Percentiles rank a stretch among this genome's conserved stretches.
Evolutionary conservation across 192 early-diverging fungal species (phyloP).

Genomic region (Allomyces javanicus): DNA sequence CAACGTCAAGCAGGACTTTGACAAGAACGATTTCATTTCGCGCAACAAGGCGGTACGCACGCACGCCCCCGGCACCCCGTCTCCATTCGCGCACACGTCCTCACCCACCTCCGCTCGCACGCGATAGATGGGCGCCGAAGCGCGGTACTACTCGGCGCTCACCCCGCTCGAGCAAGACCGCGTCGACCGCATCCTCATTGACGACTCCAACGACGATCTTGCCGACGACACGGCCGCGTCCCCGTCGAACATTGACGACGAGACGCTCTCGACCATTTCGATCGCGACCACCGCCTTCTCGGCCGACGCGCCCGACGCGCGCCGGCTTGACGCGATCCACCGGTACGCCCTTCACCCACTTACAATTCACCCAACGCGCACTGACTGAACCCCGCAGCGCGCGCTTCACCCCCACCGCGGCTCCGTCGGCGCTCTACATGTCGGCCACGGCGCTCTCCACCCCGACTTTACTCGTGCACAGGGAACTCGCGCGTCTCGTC

Average conservation of each 20-base stretch:
- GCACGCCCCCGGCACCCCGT: too few relatives aligned
- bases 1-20: not conserved
- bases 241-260: not conserved
- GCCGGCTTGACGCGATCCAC: not conserved
- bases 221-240: not conserved
- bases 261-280: not conserved
- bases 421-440: too few relatives aligned
- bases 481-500: not conserved
- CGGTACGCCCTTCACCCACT: not conserved
- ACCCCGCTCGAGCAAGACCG: not conserved
- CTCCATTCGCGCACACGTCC: too few relatives aligned
- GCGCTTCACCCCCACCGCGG: not conserved
- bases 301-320: not conserved
- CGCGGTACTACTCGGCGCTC: not conserved
- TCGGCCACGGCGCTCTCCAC: too few relatives aligned
- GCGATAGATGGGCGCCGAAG: not conserved
- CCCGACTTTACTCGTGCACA: not conserved
- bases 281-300: not conserved
- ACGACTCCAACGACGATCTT: not conserved
- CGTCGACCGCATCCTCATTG: not conserved
- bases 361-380: not conserved
- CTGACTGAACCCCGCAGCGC: not conserved
- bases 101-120: too few relatives aligned
- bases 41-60: not conserved
- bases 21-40: not conserved